A percentile compares a stretch with the other conserved stretches of the same genome.
These are phyloP conservation scores for Umbilicus rupestris DNA, from an alignment of 164 flowering plant species.

Conservation along the genomic window DNA sequence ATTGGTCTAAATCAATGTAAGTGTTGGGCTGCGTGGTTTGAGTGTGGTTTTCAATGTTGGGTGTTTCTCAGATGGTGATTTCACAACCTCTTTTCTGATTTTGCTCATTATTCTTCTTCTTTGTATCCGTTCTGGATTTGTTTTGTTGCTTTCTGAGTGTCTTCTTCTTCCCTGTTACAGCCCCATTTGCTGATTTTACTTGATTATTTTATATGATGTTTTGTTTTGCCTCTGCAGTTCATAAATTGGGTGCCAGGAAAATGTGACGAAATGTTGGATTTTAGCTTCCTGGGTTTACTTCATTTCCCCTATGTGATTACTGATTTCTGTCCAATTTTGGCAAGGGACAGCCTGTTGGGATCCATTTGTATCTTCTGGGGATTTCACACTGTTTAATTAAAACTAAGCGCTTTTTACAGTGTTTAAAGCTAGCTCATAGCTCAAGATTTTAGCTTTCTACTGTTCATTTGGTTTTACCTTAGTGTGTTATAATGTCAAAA, in stretches of 20 bases:
- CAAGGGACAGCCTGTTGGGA: conserved; percentile 14
- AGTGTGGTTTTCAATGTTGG: background rate
- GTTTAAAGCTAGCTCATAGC: conserved; percentile 3
- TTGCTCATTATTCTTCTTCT: conserved; percentile 26
- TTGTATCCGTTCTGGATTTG: conserved; percentile 31
- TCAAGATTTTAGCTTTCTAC: conserved; percentile 5
- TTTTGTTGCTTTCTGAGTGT: conserved; percentile 29
- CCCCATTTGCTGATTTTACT: background rate
- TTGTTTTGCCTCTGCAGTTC: background rate
- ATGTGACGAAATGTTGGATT: conserved; percentile 12
- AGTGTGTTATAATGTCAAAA: too few species aligned
- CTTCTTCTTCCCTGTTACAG: conserved; percentile 12
- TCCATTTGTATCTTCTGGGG: conserved; percentile 23
- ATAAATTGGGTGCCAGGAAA: conserved; percentile 9
- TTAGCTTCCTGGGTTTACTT: conserved; percentile 24
- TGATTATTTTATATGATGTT: background rate
- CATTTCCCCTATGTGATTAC: conserved; percentile 7
- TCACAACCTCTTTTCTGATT: conserved; percentile 4
- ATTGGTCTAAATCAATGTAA: background rate
- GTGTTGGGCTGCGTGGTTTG: background rate
- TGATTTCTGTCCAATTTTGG: conserved; percentile 12
- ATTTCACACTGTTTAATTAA: conserved; percentile 9
- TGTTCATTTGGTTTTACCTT: conserved; percentile 18
- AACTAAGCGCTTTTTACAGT: background rate
- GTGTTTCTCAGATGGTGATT: background rate